These are phyloP conservation scores for Parafenestella ontariensis DNA, from an alignment of 2,329 filamentous ascomycete species.

Conservation along the genomic window DNA sequence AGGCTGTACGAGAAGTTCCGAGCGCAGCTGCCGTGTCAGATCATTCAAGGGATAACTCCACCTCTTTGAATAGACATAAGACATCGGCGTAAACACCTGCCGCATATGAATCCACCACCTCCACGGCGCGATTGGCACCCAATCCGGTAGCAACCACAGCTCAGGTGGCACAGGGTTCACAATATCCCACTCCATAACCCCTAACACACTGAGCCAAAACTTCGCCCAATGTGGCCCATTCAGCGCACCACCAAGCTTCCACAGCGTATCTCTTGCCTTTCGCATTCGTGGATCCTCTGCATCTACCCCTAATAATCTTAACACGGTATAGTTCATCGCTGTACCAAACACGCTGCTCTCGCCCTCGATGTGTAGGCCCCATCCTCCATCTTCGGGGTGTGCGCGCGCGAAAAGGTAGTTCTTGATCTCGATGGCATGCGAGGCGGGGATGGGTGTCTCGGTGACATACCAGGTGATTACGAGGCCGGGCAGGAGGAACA, in stretches of 20 bases:
- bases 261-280: constrained; percentile 81
- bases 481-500: constrained; percentile 90
- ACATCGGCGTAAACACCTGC: constrained; percentile 94
- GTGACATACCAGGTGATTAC: constrained; percentile 89
- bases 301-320: constrained; percentile 82
- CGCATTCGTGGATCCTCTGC: constrained; percentile 85
- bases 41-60: constrained; percentile 80
- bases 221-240: constrained; percentile 95
- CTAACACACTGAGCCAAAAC: constrained; percentile 88
- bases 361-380: constrained; percentile 94
- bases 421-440: constrained; percentile 85
- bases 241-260: constrained; percentile 83
- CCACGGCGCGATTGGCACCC: constrained; percentile 89
- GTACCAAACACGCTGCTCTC: constrained; percentile 93
- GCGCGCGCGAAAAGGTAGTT: constrained; percentile 90
- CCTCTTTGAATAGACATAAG: constrained; percentile 82
- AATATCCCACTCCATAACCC: constrained; percentile 85
- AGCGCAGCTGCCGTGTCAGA: constrained; percentile 72
- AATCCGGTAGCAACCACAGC: constrained; percentile 90
- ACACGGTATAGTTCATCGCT: constrained; percentile 80
- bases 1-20: constrained; percentile 83
- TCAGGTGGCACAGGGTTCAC: constrained; percentile 95
- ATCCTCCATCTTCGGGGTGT: constrained; percentile 88
- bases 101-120: constrained; percentile 98
- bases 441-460: constrained; percentile 80